phyloP scores from a whole-genome alignment of 148 eudicot genomes.

The Heliosperma pusillum region DNA sequence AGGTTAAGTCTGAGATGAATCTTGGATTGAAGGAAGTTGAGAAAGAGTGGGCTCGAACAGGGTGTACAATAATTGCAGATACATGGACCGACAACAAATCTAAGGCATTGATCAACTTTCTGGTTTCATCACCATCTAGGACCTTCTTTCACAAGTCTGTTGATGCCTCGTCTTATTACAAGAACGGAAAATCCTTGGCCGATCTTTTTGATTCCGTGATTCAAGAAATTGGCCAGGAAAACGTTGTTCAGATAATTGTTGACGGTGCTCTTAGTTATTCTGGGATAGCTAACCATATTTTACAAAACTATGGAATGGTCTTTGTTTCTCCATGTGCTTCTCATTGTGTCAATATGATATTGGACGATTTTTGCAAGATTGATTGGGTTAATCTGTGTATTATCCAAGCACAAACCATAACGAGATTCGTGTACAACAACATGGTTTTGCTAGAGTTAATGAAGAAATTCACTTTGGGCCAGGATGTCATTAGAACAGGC shows the following conservation, averaged over 20 bases:
- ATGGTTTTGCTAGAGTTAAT: conserved; percentile 58
- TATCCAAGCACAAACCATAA: conserved; percentile 70
- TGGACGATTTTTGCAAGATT: conserved; percentile 80
- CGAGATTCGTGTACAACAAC: conserved; percentile 73
- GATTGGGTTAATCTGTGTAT: conserved; percentile 90
- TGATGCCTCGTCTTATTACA: conserved; percentile 74
- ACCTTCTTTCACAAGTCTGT: conserved; percentile 92
- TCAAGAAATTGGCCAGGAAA: conserved; percentile 80
- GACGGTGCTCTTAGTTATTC: conserved; percentile 64
- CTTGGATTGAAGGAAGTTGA: conserved; percentile 63
- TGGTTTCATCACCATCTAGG: conserved; percentile 90
- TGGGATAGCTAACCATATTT: conserved; percentile 71
- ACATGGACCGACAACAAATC: conserved; percentile 96
- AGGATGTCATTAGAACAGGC: conserved; percentile 74
- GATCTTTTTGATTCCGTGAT: conserved; percentile 82
- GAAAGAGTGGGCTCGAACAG: conserved; percentile 85
- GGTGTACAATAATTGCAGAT: conserved; percentile 88
- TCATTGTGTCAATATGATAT: conserved; percentile 67
- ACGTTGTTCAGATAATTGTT: conserved; percentile 78
- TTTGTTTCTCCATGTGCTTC: conserved; percentile 94
- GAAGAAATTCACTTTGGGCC: conserved; percentile 78
- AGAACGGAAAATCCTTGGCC: conserved; percentile 57
- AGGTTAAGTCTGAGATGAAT: conserved; percentile 61
- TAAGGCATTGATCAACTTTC: conserved; percentile 75
- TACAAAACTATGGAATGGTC: conserved; percentile 61